These are phyloP conservation scores for Poa annua DNA, from an alignment of 176 grass and related monocot species.

Conservation along the genomic window DNA sequence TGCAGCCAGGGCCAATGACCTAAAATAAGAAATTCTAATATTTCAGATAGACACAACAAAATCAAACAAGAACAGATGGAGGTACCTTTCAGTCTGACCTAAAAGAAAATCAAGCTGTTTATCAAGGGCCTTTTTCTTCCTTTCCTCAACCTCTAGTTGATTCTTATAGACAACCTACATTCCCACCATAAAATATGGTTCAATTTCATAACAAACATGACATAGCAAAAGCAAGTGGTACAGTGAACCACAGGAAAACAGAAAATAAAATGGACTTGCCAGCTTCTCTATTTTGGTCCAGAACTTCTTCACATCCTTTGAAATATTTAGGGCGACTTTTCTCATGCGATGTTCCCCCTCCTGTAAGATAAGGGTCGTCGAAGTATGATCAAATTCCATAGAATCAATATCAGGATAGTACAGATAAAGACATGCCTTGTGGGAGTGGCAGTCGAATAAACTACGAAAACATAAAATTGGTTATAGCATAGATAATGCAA, in stretches of 20 bases:
- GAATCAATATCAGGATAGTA: slow-evolving; percentile 16
- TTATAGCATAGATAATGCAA: slow-evolving; percentile 32
- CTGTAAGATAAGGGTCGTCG: slow-evolving; percentile 45
- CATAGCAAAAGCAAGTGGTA: slow-evolving; percentile 7
- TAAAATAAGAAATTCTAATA: slow-evolving; percentile 9
- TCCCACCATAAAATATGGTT: slow-evolving; percentile 22
- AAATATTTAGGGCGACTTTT: slow-evolving; percentile 95
- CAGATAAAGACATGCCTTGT: not conserved
- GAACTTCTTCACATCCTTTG: slow-evolving; percentile 99
- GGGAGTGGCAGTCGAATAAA: slow-evolving; percentile 31
- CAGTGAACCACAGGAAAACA: slow-evolving; percentile 12
- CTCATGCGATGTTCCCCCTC: slow-evolving; percentile 89
- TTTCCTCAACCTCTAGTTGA: slow-evolving; percentile 91
- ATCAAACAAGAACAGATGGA: slow-evolving; percentile 8
- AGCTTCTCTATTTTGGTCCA: slow-evolving; percentile 99
- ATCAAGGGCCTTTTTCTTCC: slow-evolving; percentile 91
- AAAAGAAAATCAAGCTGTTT: slow-evolving; percentile 99
- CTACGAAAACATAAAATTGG: slow-evolving; percentile 7
- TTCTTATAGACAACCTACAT: slow-evolving; percentile 94
- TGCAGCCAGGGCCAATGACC: not conserved
- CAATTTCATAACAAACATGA: slow-evolving; percentile 19
- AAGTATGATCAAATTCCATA: slow-evolving; percentile 2
- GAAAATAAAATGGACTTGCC: slow-evolving; percentile 56
- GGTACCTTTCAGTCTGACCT: slow-evolving; percentile 97
- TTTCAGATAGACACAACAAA: slow-evolving; percentile 7